phyloP scores from a whole-genome alignment of 192 early-diverging fungal species.

The Gryganskiella cystojenkinii region DNA sequence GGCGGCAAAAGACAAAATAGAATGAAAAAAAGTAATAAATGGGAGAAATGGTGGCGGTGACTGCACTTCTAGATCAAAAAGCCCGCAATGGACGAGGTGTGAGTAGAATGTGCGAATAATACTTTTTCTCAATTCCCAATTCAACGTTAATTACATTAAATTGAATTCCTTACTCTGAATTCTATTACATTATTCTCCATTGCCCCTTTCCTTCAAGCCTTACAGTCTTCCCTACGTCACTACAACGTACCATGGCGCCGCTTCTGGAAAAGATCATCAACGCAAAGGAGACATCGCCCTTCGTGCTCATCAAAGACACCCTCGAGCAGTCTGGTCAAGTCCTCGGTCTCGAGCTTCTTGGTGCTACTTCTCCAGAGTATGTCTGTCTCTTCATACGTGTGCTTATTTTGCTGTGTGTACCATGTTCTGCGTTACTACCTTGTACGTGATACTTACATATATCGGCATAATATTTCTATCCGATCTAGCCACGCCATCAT shows the following conservation, averaged over 20 bases:
- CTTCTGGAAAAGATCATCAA: conserved; percentile 39
- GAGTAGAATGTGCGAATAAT: too few relatives aligned
- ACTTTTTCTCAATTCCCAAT: too few relatives aligned
- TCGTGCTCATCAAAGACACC: conserved; percentile 43
- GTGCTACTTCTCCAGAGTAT: conserved; percentile 33
- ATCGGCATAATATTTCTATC: neutral
- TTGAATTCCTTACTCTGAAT: too few relatives aligned
- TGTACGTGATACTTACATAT: neutral
- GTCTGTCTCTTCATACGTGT: neutral
- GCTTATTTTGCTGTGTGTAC: neutral
- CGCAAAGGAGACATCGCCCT: conserved; percentile 41
- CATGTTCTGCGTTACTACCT: neutral
- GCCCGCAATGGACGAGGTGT: too few relatives aligned
- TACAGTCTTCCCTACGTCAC: too few relatives aligned
- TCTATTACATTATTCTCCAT: too few relatives aligned
- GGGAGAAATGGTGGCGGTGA: conserved; percentile 3
- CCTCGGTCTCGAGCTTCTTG: conserved; percentile 27
- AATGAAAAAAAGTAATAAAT: neutral
- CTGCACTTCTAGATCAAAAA: neutral
- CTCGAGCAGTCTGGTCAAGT: conserved; percentile 46
- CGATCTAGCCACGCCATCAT: conserved; percentile 25
- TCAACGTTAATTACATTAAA: too few relatives aligned
- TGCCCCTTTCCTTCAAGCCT: too few relatives aligned
- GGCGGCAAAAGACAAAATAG: neutral
- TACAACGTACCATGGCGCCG: conserved; percentile 20